phyloP scores from a whole-genome alignment of 495 filamentous ascomycete species.

The Neurospora sp. region DNA sequence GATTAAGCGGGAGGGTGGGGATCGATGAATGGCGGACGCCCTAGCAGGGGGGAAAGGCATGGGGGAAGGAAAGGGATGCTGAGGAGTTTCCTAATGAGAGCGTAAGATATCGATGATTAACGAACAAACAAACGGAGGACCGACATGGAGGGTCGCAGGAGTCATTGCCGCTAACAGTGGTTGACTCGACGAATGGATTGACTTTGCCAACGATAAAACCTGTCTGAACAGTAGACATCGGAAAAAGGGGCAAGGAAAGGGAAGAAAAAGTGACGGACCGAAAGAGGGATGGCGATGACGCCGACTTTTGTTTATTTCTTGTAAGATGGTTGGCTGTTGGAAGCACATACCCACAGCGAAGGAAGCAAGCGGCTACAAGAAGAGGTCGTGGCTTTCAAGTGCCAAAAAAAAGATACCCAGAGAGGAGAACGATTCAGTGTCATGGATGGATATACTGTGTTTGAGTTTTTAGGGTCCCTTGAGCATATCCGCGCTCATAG shows the following conservation, averaged over 20 bases:
- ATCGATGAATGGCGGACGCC: background rate
- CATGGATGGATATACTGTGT: background rate
- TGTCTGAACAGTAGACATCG: background rate
- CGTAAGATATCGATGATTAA: background rate
- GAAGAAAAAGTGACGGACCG: background rate
- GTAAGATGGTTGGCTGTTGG: background rate
- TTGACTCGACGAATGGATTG: background rate
- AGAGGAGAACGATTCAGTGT: background rate
- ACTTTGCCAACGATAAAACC: background rate
- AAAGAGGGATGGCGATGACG: background rate
- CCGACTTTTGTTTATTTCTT: background rate
- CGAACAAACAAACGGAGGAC: background rate
- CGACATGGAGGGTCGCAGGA: background rate
- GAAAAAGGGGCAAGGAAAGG: background rate
- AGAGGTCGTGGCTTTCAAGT: background rate
- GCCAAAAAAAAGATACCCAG: background rate
- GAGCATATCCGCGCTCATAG: background rate
- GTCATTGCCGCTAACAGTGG: background rate
- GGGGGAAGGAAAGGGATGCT: background rate
- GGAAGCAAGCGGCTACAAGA: background rate
- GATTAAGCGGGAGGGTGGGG: constrained; percentile 2
- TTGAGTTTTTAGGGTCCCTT: background rate
- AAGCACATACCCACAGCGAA: background rate
- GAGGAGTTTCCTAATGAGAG: background rate
- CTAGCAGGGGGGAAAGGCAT: background rate